Conservation (phyloP, 306 rosid genomes). For the Citrullus colocynthis region DNA sequence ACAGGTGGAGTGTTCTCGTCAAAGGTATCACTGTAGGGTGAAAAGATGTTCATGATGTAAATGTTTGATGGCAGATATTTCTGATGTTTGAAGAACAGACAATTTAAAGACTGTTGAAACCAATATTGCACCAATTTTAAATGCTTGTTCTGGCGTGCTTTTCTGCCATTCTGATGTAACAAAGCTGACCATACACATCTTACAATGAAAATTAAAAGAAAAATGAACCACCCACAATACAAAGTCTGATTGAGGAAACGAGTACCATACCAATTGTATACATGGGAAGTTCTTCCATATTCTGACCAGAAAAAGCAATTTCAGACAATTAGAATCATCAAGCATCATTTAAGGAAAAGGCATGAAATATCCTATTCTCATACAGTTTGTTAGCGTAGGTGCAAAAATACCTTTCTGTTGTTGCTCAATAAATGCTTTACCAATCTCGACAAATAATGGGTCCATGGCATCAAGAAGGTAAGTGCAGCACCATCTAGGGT, state of each 20-base stretch:
- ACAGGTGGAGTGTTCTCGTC: slow-evolving; percentile 92
- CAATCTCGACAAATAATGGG: slow-evolving; percentile 72
- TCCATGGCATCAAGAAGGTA: slow-evolving; percentile 93
- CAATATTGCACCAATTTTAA: background rate
- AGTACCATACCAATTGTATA: slow-evolving; percentile 69
- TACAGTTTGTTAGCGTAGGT: slow-evolving; percentile 6
- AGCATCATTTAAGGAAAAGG: slow-evolving; percentile 6
- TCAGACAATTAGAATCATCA: slow-evolving; percentile 17
- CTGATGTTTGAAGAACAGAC: background rate
- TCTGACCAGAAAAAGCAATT: slow-evolving; percentile 28
- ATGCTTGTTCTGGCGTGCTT: background rate
- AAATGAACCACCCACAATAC: background rate
- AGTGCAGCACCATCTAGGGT: slow-evolving; percentile 78
- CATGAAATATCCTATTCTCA: slow-evolving; percentile 1
- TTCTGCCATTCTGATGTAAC: background rate
- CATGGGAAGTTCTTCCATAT: slow-evolving; percentile 74
- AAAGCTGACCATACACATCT: background rate
- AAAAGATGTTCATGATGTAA: slow-evolving; percentile 11
- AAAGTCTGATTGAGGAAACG: background rate
- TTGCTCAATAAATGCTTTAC: slow-evolving; percentile 64
- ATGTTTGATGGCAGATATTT: background rate
- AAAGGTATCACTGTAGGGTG: slow-evolving; percentile 66
- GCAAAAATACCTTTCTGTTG: slow-evolving; percentile 56
- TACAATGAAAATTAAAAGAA: background rate
- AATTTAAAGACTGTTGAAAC: background rate